Evolutionary conservation across 495 filamentous ascomycete genomes (phyloP), one percentile per base, ranked within the genome.

Genomic region (Penicillium silybi): DNA sequence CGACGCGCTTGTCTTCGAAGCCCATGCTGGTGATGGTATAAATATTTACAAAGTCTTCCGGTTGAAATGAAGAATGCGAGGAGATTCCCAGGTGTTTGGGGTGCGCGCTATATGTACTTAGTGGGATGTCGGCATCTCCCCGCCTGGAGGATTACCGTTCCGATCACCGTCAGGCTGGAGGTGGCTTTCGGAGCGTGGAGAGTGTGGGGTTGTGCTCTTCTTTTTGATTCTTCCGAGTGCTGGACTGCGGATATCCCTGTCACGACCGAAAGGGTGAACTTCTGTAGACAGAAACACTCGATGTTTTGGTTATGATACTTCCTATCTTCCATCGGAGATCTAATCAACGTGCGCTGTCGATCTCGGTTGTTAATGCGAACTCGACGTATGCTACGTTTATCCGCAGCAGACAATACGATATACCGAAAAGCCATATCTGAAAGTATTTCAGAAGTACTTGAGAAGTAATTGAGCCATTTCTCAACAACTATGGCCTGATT

Each of bases 1-100:
- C 81, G 39, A 83, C 46, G 26, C 58, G 58, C n/a, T 64, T 64
- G 44, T 68, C 29, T 54, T 62, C 53, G 42, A 68, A 68, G 10
- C 65, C 65, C 65, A 68, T 35, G 29, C 7, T 4, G 32, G 11
- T 8, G 13, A 6, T 10, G 19, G 35, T 18, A 4, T 19, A 27
- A 4, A 10, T n/a, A 37, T 32, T 17, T 23, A 37, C 13, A 27
- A 41, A 32, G 5, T 7, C 22, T 23, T 23, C 6, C 13, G 22
- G 15, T n/a, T 20, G 17, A 15, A 32, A 38, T 39, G 22, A 9
- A 20, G 11, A 48, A 16, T 20, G 26, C 22, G n/a, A n/a, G n/a
- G n/a, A n/a, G n/a, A 20, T 1, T 20, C n/a, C n/a, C n/a, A 29
- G 35, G 25, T 41, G 47, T 27, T 38, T 15, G 34, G 29, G 29